phyloP scores from a whole-genome alignment of 2,329 filamentous ascomycete genomes.

The Pseudogymnoascus sp. region DNA sequence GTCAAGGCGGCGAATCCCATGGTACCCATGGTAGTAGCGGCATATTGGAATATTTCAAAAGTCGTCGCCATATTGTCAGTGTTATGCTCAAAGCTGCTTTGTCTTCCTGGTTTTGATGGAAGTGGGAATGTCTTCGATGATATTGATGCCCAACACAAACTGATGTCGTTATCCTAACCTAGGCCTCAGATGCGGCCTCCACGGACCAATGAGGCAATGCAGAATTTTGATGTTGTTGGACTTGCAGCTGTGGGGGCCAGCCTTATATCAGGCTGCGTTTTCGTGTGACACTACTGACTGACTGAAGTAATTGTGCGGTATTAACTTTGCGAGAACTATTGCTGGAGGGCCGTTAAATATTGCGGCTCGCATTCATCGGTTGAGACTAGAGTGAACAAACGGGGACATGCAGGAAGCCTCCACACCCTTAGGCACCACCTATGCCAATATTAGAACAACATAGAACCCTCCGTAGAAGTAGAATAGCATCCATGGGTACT shows the following conservation, averaged over 20 bases:
- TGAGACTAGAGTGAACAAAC: neutral
- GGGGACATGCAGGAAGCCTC: neutral
- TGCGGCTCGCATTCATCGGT: neutral
- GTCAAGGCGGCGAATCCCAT: too few species aligned
- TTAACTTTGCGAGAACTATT: too few species aligned
- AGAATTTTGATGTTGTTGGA: neutral
- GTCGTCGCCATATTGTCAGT: neutral
- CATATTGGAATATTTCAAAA: neutral
- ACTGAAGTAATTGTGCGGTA: neutral
- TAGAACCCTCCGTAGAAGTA: neutral
- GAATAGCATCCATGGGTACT: neutral
- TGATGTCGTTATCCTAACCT: neutral
- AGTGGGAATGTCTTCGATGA: neutral
- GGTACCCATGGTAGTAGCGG: neutral
- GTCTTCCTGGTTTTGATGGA: neutral
- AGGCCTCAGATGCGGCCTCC: neutral
- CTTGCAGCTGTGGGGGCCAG: neutral
- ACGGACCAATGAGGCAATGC: neutral
- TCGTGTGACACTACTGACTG: neutral
- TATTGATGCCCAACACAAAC: neutral
- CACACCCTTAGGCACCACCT: neutral
- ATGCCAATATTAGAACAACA: neutral
- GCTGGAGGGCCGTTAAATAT: neutral
- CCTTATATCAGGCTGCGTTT: neutral
- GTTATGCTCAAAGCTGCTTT: neutral